Base-by-base conservation (phyloP, 495 filamentous ascomycete genomes). In the Terfezia boudieri region DNA sequence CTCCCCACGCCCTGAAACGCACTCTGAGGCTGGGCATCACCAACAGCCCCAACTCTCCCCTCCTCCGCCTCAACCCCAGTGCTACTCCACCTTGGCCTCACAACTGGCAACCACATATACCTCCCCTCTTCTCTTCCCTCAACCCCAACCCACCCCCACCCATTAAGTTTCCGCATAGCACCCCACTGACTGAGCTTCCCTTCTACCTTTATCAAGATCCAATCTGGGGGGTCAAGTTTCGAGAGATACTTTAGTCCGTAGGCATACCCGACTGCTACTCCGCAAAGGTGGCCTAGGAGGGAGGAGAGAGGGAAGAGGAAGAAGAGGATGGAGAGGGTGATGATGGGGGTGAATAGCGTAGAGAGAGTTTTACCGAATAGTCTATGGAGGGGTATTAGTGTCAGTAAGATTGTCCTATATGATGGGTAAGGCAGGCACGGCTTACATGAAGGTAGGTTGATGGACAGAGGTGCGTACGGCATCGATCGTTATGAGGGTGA, bases 241-340 rank as follows among this genome's bases (percentile, higher is more conserved):
- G 62, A 55, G 38, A 65, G 59, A 49, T 64, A 65, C 26, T 59
- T 59, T 32, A 56, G 61, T 38, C 62, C 62, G 43, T 64, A 89
- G 48, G 83, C 64, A 72, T 94, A 95, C 12, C 90, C 90, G 43
- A 94, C 74, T 1, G 68, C 67, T 43, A 93, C 72, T 26, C 85
- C 86, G 54, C 80, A 86, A 4, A 94, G 65, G 68, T 96, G 90
- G 0, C 89, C 90, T 26, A 95, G 68, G 51, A 93, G 76, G 64
- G 82, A 88, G 0, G 84, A 84, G 53, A 80, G 77, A 3, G 88
- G 85, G 17, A 92, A 64, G 36, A 98, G 68, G 41, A 87, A 77
- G 37, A 78, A 77, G 32, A 82, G 71, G 17, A 86, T 69, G 23
- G 86, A 64, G 55, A 87, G 74, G 54, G 82, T 67, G 37, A 83